phyloP scores from a whole-genome alignment of 176 grass and related monocot genomes.

The Musa troglodytarum region DNA sequence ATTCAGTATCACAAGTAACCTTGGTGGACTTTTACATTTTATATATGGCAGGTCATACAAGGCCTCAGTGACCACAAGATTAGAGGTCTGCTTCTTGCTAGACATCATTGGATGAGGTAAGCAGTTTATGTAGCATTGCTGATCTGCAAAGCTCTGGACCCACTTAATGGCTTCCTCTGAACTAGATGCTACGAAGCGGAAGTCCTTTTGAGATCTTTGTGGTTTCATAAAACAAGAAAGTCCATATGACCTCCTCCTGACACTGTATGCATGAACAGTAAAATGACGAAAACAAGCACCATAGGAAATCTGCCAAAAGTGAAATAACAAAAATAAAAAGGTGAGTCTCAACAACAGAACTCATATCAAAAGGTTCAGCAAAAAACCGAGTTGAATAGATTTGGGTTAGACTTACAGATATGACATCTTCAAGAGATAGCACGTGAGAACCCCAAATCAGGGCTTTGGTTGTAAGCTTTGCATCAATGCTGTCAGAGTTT shows the following conservation, averaged over 20 bases:
- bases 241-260: conserved; percentile 49
- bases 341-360: neutral
- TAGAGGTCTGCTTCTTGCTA: conserved; percentile 34
- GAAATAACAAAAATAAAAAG: conserved; percentile 6
- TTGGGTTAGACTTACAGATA: conserved; percentile 69
- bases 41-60: conserved; percentile 40
- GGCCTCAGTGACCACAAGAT: conserved; percentile 34
- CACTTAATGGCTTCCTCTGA: conserved; percentile 70
- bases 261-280: conserved; percentile 71
- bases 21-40: conserved; percentile 36
- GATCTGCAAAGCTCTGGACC: conserved; percentile 85
- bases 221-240: conserved; percentile 71
- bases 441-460: conserved; percentile 68
- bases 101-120: conserved; percentile 43
- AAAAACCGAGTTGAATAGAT: conserved; percentile 11
- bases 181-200: conserved; percentile 63
- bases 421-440: conserved; percentile 60
- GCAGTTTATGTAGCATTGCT: conserved; percentile 63
- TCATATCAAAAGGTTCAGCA: neutral
- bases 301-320: conserved; percentile 66
- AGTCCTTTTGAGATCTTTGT: conserved; percentile 52
- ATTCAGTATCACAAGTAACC: conserved; percentile 82
- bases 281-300: conserved; percentile 57
- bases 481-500: conserved; percentile 45
- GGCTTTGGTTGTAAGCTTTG: conserved; percentile 84